A percentile compares a stretch with the other conserved stretches of the same genome.
phyloP scores from a whole-genome alignment of 2,329 filamentous ascomycete species.

The Penicillium expansum region DNA sequence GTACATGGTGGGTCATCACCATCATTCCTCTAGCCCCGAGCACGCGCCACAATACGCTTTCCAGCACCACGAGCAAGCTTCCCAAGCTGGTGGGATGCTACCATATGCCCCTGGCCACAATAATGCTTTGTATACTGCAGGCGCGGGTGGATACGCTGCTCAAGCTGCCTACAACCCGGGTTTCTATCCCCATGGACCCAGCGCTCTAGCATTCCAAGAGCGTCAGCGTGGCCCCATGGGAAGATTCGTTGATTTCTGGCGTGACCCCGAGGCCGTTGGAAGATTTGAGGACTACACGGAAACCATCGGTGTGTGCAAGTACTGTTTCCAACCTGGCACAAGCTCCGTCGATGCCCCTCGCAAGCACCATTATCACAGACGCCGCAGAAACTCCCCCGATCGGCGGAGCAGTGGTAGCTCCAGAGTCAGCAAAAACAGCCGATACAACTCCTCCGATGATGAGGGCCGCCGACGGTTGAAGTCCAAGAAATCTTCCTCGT shows the following conservation, averaged over 20 bases:
- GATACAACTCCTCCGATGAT: slow-evolving; percentile 55
- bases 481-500: slow-evolving; percentile 46
- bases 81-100: slow-evolving; percentile 16
- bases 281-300: slow-evolving; percentile 68
- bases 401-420: slow-evolving; percentile 37
- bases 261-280: slow-evolving; percentile 61
- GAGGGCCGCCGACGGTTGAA: slow-evolving; percentile 47
- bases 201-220: slow-evolving; percentile 49
- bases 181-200: slow-evolving; percentile 33
- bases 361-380: slow-evolving; percentile 55
- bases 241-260: slow-evolving; percentile 60
- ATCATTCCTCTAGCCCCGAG: slow-evolving; percentile 31
- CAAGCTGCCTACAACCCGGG: slow-evolving; percentile 33
- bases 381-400: slow-evolving; percentile 47
- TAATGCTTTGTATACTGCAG: slow-evolving; percentile 44
- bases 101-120: slow-evolving; percentile 29
- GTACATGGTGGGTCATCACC: slow-evolving; percentile 39
- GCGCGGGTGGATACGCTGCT: slow-evolving; percentile 38
- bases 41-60: slow-evolving; percentile 32
- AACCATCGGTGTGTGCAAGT: slow-evolving; percentile 62
- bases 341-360: slow-evolving; percentile 58
- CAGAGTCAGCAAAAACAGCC: slow-evolving; percentile 59
- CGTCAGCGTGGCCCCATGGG: slow-evolving; percentile 57
- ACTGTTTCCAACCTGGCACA: slow-evolving; percentile 62
- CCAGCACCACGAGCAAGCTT: slow-evolving; percentile 30